These are phyloP conservation scores for Ophiocordyceps camponoti-leonardi DNA, from an alignment of 2,329 filamentous ascomycete genomes.

Conservation along the genomic window DNA sequence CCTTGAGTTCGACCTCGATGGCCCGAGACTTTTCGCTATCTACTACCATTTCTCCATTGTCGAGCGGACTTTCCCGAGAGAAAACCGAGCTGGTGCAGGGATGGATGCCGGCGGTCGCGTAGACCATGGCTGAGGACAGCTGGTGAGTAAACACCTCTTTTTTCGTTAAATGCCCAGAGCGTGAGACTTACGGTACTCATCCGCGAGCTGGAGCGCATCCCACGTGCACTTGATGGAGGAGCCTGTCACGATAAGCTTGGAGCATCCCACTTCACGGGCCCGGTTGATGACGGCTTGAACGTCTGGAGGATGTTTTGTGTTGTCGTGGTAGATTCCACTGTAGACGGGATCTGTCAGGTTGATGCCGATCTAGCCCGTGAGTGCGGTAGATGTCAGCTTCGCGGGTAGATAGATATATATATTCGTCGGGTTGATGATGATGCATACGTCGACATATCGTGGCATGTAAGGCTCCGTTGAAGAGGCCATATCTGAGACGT, in stretches of 20 bases:
- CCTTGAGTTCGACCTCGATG: conserved; percentile 42
- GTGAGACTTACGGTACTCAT: conserved; percentile 49
- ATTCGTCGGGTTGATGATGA: not conserved
- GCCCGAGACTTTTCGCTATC: conserved; percentile 24
- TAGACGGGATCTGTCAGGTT: conserved; percentile 92
- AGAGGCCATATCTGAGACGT: conserved; percentile 5
- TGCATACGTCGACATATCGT: conserved; percentile 44
- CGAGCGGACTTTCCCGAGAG: conserved; percentile 29
- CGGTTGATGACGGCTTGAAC: conserved; percentile 62
- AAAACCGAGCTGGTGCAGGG: conserved; percentile 78
- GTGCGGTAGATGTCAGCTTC: not conserved
- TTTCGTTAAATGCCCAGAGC: not conserved
- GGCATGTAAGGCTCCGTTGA: conserved; percentile 16
- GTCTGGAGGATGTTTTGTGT: conserved; percentile 56
- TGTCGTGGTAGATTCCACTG: conserved; percentile 68
- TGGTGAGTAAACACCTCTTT: not conserved
- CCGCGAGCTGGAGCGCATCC: conserved; percentile 56
- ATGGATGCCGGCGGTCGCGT: conserved; percentile 83
- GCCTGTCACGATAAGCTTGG: conserved; percentile 85
- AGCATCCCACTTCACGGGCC: conserved; percentile 61
- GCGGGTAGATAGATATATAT: not conserved
- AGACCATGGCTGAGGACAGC: conserved; percentile 48
- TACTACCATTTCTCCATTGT: conserved; percentile 28
- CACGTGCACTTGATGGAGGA: conserved; percentile 67
- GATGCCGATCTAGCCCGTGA: conserved; percentile 56